Percentiles rank a stretch among this genome's conserved stretches.
Conservation (phyloP, 805 yeast species). For the Zygoascus bituminiphila region DNA sequence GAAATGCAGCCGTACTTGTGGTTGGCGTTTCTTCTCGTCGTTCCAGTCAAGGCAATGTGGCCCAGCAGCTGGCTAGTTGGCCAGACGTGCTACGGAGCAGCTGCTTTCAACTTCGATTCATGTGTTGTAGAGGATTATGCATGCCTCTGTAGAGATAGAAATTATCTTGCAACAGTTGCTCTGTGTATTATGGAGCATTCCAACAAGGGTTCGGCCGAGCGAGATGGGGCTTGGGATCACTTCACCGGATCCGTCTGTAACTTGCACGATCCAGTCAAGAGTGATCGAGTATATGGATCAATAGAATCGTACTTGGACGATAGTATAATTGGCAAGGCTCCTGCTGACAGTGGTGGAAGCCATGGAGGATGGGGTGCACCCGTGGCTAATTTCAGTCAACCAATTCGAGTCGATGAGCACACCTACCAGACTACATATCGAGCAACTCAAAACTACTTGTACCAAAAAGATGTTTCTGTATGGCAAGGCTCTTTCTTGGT, state of each 20-base stretch:
- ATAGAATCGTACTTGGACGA: conserved; percentile 14
- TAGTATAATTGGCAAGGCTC: conserved; percentile 7
- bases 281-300: conserved; percentile 10
- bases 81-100: conserved; percentile 16
- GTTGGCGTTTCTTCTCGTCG: not conserved
- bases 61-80: conserved; percentile 19
- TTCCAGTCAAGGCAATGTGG: conserved; percentile 16
- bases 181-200: conserved; percentile 24
- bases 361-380: not conserved
- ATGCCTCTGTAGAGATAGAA: conserved; percentile 25
- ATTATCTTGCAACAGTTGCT: conserved; percentile 27
- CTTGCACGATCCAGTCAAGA: conserved; percentile 11
- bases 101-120: conserved; percentile 13
- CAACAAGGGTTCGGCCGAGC: conserved; percentile 13
- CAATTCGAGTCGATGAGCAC: conserved; percentile 8
- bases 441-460: conserved; percentile 13
- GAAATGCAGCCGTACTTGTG: not conserved
- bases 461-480: conserved; percentile 23
- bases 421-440: conserved; percentile 6
- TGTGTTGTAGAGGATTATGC: conserved; percentile 19
- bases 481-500: conserved; percentile 27
- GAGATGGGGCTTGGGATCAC: conserved; percentile 28
- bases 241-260: conserved; percentile 22
- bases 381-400: conserved; percentile 3
- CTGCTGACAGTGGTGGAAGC: conserved; percentile 4